phyloP scores from a whole-genome alignment of 2,329 filamentous ascomycete genomes.

The Fusarium sp. region DNA sequence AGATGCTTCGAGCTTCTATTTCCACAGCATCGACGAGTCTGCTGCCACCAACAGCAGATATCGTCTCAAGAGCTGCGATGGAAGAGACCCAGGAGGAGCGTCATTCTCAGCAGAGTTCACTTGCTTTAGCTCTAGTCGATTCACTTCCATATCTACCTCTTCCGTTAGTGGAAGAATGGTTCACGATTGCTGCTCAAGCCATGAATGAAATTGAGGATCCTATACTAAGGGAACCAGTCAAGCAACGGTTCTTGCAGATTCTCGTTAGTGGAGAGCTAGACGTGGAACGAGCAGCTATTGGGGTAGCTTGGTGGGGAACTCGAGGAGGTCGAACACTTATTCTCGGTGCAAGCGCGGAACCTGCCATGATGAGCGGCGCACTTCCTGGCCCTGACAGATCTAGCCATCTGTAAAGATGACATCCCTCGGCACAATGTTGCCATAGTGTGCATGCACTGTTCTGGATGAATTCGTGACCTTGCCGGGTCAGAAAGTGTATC shows the following conservation, averaged over 20 bases:
- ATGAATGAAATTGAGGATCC: conserved; percentile 73
- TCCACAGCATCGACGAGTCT: conserved; percentile 62
- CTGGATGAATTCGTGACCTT: not conserved
- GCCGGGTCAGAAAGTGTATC: not conserved
- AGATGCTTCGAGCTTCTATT: conserved; percentile 75
- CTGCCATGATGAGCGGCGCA: conserved; percentile 67
- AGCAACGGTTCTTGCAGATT: conserved; percentile 81
- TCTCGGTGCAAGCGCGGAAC: conserved; percentile 46
- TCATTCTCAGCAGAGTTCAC: conserved; percentile 82
- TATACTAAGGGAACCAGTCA: conserved; percentile 71
- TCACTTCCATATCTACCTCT: conserved; percentile 79
- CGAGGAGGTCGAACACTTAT: conserved; percentile 66
- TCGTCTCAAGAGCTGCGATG: conserved; percentile 49
- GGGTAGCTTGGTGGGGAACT: conserved; percentile 87
- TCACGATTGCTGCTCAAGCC: conserved; percentile 76
- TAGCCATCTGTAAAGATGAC: conserved; percentile 52
- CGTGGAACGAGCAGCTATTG: conserved; percentile 81
- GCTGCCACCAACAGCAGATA: conserved; percentile 55
- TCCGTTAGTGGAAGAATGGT: conserved; percentile 81
- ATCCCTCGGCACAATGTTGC: not conserved
- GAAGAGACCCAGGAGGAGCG: conserved; percentile 47
- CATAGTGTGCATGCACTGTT: not conserved
- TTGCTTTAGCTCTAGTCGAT: conserved; percentile 83
- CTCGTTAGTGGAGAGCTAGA: conserved; percentile 88
- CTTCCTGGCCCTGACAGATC: conserved; percentile 50